Base-by-base conservation (phyloP, 2,329 filamentous ascomycete species). In the Iodosphaeria phyllophila region DNA sequence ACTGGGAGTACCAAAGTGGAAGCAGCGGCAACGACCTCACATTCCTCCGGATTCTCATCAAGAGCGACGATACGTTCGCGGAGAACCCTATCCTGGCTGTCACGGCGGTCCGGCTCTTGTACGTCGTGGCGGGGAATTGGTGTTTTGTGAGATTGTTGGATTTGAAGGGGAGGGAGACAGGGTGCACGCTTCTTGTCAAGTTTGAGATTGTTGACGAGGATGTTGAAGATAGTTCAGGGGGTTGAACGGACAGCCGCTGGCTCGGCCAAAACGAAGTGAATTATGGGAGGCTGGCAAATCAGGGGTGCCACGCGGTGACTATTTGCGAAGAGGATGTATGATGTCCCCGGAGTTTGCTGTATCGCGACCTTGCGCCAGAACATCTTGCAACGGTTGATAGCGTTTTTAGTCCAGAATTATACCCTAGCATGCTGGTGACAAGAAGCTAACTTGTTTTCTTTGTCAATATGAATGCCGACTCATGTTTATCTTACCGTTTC, bases 11-110 rank as follows among this genome's bases (percentile, higher is more conserved):
- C n/a, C n/a, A n/a, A n/a, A n/a, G n/a, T n/a, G n/a, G n/a, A n/a
- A n/a, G n/a, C n/a, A n/a, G n/a, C n/a, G 70, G 74, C 28, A 73
- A 67, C 34, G 71, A 75, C 40, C 39, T 77, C 23, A 59, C 61
- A 0, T 77, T 77, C 35, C 33, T 77, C 34, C 54, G 72, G 1
- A 54, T 77, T 30, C 48, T 75, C 20, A 56, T 77, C 46, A 77
- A 77, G 53, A 70, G 62, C 33, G 71, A 76, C 30, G 66, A 72
- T 30, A 58, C 56, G 32, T 76, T 67, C 43, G 50, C 64, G 0
- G 50, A 49, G 22, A 77, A 77, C 34, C 68, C 70, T 0, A 60
- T 69, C 26, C 59, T 74, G 32, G 64, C 61, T 0, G 67, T 72
- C 2, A 54, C 62, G 0, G 63, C 69, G 0, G 57, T 76, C n/a